These are phyloP conservation scores for Sporothrix brunneoviolacea DNA, from an alignment of 2,329 filamentous ascomycete species.

Conservation along the genomic window DNA sequence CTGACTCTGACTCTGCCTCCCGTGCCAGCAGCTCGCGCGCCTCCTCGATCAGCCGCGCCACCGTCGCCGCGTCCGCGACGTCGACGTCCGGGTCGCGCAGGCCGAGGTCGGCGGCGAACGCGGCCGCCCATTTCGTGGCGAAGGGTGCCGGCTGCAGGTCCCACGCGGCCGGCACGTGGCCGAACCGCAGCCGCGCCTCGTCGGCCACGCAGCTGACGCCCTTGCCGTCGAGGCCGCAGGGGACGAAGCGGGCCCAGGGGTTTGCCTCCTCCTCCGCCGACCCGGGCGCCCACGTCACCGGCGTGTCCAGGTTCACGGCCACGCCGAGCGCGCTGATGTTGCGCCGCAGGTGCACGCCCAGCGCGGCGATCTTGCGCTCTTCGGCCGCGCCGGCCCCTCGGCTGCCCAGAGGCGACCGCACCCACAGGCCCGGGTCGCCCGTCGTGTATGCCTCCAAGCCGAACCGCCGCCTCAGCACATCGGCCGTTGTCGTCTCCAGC, in stretches of 20 bases:
- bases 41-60: conserved; percentile 7
- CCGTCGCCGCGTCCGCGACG: conserved; percentile 1
- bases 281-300: conserved; percentile 34
- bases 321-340: conserved; percentile 81
- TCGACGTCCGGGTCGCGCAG: conserved; percentile 13
- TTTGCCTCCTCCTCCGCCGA: conserved; percentile 43
- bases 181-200: conserved; percentile 23
- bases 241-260: conserved; percentile 68
- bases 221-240: conserved; percentile 79
- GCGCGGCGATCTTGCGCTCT: conserved; percentile 72
- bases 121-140: conserved; percentile 15
- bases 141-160: conserved; percentile 14
- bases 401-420: conserved; percentile 27
- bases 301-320: conserved; percentile 67
- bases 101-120: conserved; percentile 12
- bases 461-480: conserved; percentile 50
- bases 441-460: conserved; percentile 57
- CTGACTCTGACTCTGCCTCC: neutral
- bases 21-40: conserved; percentile 1
- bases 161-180: conserved; percentile 13
- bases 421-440: conserved; percentile 82
- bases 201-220: conserved; percentile 68
- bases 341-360: conserved; percentile 85
- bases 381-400: conserved; percentile 9
- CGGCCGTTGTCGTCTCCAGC: conserved; percentile 70